phyloP scores from a whole-genome alignment of 2,329 filamentous ascomycete genomes.

The Aspergillus thermomutatus region DNA sequence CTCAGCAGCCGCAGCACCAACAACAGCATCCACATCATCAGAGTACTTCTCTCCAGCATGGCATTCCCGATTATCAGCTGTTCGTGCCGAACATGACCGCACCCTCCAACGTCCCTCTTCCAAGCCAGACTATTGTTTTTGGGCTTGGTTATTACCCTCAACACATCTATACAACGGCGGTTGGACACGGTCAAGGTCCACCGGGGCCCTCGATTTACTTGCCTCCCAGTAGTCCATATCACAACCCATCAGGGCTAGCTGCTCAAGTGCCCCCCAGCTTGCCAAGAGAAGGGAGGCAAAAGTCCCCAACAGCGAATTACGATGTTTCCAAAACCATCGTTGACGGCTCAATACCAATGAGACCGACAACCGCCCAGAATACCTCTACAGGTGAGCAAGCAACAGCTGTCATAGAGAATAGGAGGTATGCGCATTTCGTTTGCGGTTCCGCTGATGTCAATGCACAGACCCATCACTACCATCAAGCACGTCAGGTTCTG shows the following conservation, averaged over 20 bases:
- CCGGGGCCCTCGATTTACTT: conserved; percentile 3
- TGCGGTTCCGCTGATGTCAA: not conserved
- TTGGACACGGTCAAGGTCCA: conserved; percentile 14
- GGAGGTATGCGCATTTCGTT: not conserved
- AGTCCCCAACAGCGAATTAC: conserved; percentile 18
- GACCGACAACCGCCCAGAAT: conserved; percentile 11
- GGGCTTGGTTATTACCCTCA: conserved; percentile 24
- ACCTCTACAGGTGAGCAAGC: conserved; percentile 20
- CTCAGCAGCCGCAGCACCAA: conserved; percentile 23
- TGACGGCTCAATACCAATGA: conserved; percentile 34
- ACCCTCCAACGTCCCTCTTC: conserved; percentile 13
- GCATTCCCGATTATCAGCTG: conserved; percentile 18
- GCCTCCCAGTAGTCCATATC: conserved; percentile 5
- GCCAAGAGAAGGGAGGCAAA: conserved; percentile 6
- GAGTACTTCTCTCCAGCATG: conserved; percentile 10
- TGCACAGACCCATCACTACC: conserved; percentile 13
- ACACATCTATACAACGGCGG: conserved; percentile 20
- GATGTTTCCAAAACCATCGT: conserved; percentile 37
- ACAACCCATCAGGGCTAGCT: conserved; percentile 1
- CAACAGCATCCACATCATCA: conserved; percentile 4
- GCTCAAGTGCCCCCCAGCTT: not conserved
- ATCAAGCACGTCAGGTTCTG: conserved; percentile 9
- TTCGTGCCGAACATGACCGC: conserved; percentile 18
- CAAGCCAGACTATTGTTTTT: conserved; percentile 21
- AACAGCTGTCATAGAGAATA: not conserved